These are phyloP conservation scores for Nemania sp. DNA, from an alignment of 2,329 filamentous ascomycete genomes.

Conservation along the genomic window DNA sequence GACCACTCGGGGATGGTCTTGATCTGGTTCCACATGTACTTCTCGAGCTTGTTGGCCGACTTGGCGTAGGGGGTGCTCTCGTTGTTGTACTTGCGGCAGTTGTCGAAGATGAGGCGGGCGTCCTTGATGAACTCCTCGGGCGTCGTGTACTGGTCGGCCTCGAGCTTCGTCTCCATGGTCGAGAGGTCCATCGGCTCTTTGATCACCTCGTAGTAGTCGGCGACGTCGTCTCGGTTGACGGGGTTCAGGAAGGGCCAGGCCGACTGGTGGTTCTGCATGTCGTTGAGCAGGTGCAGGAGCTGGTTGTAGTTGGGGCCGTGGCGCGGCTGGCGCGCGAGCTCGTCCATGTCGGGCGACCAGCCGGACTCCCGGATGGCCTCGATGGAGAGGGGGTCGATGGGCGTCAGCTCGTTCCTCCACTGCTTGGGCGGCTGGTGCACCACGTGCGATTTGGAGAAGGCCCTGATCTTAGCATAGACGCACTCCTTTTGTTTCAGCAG, in stretches of 20 bases:
- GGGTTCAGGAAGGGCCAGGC: conserved; percentile 95
- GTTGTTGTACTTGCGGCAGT: conserved; percentile 95
- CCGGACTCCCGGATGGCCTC: conserved; percentile 88
- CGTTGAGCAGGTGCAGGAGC: conserved; percentile 87
- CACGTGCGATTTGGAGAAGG: conserved; percentile 85
- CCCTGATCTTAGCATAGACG: conserved; percentile 91
- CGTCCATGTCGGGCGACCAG: conserved; percentile 98
- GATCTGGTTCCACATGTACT: conserved; percentile 94
- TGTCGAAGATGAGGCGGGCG: conserved; percentile 87
- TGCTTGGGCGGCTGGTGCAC: conserved; percentile 83
- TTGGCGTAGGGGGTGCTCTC: conserved; percentile 95
- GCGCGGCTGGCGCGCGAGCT: conserved; percentile 89
- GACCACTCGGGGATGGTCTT: conserved; percentile 93
- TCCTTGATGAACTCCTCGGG: conserved; percentile 94
- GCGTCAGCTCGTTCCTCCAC: conserved; percentile 74
- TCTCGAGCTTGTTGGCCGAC: conserved; percentile 88
- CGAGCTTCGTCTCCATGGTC: conserved; percentile 95
- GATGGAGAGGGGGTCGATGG: conserved; percentile 85
- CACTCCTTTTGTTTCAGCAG: conserved; percentile 96
- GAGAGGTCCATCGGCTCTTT: conserved; percentile 95
- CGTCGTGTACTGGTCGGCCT: conserved; percentile 87
- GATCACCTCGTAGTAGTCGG: conserved; percentile 99
- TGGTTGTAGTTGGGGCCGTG: conserved; percentile 97
- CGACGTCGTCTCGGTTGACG: conserved; percentile 92
- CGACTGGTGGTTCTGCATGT: conserved; percentile 89